A percentile compares a stretch with the other conserved stretches of the same genome.
Evolutionary conservation across 2,329 filamentous ascomycete genomes (phyloP).

Genomic region (Plectosphaerella cucumerina): DNA sequence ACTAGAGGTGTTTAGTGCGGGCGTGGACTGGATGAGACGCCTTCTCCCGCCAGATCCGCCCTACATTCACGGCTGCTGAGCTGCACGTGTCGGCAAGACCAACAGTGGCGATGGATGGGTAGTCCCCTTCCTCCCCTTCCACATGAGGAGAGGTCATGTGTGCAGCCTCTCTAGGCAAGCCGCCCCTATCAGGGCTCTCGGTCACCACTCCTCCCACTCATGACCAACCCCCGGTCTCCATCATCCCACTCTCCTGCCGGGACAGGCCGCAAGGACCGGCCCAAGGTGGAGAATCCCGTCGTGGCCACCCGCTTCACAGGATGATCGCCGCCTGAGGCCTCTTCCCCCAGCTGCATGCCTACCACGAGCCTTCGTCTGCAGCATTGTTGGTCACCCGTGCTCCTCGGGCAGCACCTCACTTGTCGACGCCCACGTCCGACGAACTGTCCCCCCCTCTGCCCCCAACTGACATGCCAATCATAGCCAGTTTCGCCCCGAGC

Average conservation of each 20-base stretch:
- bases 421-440: background rate
- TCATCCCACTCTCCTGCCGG: background rate
- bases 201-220: background rate
- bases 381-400: background rate
- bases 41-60: background rate
- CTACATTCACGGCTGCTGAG: no score
- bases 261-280: background rate
- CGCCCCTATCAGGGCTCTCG: background rate
- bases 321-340: background rate
- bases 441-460: background rate
- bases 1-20: background rate
- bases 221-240: background rate
- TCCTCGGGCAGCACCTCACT: background rate
- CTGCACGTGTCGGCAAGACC: background rate
- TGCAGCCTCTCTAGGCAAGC: background rate
- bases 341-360: background rate
- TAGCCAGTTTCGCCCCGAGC: background rate
- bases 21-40: background rate
- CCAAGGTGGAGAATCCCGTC: background rate
- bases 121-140: background rate
- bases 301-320: background rate
- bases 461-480: conserved; percentile 8
- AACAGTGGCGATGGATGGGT: background rate
- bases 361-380: background rate
- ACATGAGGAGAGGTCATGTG: background rate